Percentiles rank a stretch among this genome's conserved stretches.
These are phyloP conservation scores for Crithidia expoeki DNA, from an alignment of 208 protist genomes.

Conservation along the genomic window DNA sequence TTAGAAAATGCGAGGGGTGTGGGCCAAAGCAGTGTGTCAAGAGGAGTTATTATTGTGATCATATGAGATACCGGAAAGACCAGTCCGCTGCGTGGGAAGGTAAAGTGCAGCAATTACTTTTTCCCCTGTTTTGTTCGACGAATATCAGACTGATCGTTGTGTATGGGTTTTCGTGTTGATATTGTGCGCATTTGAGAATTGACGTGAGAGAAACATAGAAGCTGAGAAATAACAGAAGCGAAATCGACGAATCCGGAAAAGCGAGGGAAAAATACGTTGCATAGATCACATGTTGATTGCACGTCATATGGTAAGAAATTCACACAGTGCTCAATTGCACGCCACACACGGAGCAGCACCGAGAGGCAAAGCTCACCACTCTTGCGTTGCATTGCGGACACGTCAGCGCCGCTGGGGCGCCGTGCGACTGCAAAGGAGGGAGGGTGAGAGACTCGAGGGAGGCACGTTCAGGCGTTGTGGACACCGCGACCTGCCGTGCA, in stretches of 20 bases:
- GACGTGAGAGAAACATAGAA: no score
- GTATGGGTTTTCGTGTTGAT: no score
- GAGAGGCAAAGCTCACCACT: background rate
- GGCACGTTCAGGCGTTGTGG: background rate
- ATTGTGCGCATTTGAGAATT: no score
- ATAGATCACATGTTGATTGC: no score
- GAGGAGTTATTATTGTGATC: background rate
- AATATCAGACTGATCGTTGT: no score
- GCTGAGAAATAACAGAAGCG: slow-evolving; percentile 18
- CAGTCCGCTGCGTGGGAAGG: no score
- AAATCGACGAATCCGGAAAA: background rate
- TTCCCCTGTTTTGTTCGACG: no score
- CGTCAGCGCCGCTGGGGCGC: slow-evolving; percentile 3
- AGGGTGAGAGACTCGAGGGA: slow-evolving; percentile 10
- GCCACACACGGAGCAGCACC: slow-evolving; percentile 3
- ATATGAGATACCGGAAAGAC: slow-evolving; percentile 6
- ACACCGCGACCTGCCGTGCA: background rate
- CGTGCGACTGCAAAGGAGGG: slow-evolving; percentile 4
- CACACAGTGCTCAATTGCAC: background rate
- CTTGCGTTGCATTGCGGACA: slow-evolving; percentile 26
- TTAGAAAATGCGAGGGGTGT: background rate
- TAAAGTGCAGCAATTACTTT: no score
- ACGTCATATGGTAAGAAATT: no score
- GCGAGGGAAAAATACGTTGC: no score
- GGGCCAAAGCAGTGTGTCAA: no score